Base-by-base conservation (phyloP, 345 rosid genomes). In the Gossypium anomalum region DNA sequence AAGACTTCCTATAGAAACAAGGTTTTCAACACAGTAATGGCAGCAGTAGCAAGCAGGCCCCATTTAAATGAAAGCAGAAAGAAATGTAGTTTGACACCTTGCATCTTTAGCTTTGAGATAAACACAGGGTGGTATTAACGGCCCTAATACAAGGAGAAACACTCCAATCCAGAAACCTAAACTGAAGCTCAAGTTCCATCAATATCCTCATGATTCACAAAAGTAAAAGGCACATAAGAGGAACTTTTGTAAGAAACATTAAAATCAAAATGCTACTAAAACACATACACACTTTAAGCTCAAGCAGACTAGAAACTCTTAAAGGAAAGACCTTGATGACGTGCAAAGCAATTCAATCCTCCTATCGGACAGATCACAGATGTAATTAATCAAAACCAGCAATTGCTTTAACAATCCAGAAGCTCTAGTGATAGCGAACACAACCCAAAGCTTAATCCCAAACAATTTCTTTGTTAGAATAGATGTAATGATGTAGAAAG, bases 181-280 rank as follows among this genome's bases (percentile, higher is more conserved):
- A 69, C 22, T 69, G 23, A 69, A 69, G 59, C 60, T 49, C 41
- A 69, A 67, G 9, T 25, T 51, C 72, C 60, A 69, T 51, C 58
- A 17, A 51, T 51, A 17, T 51, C 72, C 44, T 51, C 45, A 51
- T 27, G 58, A 51, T 69, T 19, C 44, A 67, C 7, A 45, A 22
- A 15, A 51, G 58, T 17, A 29, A 16, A 17, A 51, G 44, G 7
- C 22, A 27, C n/a, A 66, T 4, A 14, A 11, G 4, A 12, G 70
- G 29, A 66, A 66, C 4, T 12, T 20, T 6, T 0, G 17, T 19
- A 66, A 44, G 70, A 66, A 44, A 43, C 27, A 43, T 43, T 65
- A 15, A 44, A 20, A 15, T 38, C n/a, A 34, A 17, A 9, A 63
- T 9, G 14, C 7, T n/a, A 44, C 48, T 6, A 44, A 66, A 66